Evolutionary conservation across 176 grass and related monocot species (phyloP).

Genomic region (Oryza meridionalis): DNA sequence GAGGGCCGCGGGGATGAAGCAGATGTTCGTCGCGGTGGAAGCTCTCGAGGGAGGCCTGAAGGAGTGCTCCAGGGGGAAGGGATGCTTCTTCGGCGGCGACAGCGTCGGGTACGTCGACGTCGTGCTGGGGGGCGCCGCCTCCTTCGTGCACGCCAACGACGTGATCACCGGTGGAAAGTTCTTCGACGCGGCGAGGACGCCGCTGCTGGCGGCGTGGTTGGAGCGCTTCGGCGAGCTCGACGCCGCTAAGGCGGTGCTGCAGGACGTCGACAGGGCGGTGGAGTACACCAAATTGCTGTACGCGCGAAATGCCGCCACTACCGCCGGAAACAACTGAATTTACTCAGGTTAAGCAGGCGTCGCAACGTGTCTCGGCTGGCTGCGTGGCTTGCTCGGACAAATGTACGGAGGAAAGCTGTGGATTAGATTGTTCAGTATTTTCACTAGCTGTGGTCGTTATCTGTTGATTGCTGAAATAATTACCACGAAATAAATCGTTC

Average conservation of each 20-base stretch:
- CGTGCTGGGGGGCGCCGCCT: slow-evolving; percentile 27
- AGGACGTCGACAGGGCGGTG: neutral
- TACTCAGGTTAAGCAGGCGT: too few relatives aligned
- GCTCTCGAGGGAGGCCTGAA: slow-evolving; percentile 38
- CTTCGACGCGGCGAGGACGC: slow-evolving; percentile 34
- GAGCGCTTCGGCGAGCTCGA: slow-evolving; percentile 32
- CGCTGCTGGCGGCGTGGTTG: slow-evolving; percentile 48
- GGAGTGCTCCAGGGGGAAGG: slow-evolving; percentile 29
- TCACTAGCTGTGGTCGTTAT: too few relatives aligned
- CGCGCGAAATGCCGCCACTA: neutral
- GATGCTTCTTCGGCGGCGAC: slow-evolving; percentile 54
- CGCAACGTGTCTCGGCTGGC: too few relatives aligned
- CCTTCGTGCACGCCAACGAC: neutral
- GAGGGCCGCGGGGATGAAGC: slow-evolving; percentile 5
- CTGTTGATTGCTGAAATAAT: too few relatives aligned
- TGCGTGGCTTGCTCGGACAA: too few relatives aligned
- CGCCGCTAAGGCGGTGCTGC: neutral
- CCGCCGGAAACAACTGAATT: neutral
- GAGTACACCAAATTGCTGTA: neutral
- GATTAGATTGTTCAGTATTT: too few relatives aligned
- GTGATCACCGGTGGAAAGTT: neutral
- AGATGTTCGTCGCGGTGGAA: neutral
- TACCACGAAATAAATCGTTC: too few relatives aligned
- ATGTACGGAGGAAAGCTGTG: too few relatives aligned
- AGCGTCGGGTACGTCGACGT: slow-evolving; percentile 48